Evolutionary conservation across 441 rosid genomes (phyloP), one percentile per base, ranked within the genome.

Genomic region (Arabidopsis hybrid): DNA sequence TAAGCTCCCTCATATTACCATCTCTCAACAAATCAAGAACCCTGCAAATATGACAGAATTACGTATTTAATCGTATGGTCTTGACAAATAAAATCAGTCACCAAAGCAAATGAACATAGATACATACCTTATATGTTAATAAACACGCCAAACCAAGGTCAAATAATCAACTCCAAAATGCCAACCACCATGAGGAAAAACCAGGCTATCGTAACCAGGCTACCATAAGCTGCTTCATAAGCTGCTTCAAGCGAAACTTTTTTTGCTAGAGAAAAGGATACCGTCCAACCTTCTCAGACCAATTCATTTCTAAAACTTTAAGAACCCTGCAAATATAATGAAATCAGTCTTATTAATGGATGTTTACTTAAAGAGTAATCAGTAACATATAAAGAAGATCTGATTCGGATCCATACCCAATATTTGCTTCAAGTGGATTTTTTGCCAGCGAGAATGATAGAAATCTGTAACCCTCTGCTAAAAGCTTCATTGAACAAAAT

Each of bases 401-500:
- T 49, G 0, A 21, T 21, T 21, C 26, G 0, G 62, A 39, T 10
- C 16, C 62, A 32, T 76, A 71, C 76, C 68, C 51, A 29, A 43
- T 11, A 51, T 51, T 50, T 68, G 75, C 53, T 66, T 79, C 81
- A 77, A 61, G 78, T 53, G 3, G 84, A 60, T 67, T 83, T 85
- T 77, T 89, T 89, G 65, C 89, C 87, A 0, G 86, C n/a, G 45
- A 89, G 75, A 59, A 89, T 79, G 73, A 82, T 85, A 46, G 88
- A 87, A 45, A 89, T 85, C 69, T 86, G 86, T 49, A 89, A 82
- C 11, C 89, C 93, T 67, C 88, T 80, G 78, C 89, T 89, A 62
- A 89, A 89, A 9, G 89, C 93, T 70, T 89, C 88, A 72, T 89
- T 89, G 74, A 89, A 89, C 74, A 89, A 65, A 65, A 89, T 83